Conservation (phyloP, 768 basidiomycete species). For the Pilatotrama ljubarskyi region DNA sequence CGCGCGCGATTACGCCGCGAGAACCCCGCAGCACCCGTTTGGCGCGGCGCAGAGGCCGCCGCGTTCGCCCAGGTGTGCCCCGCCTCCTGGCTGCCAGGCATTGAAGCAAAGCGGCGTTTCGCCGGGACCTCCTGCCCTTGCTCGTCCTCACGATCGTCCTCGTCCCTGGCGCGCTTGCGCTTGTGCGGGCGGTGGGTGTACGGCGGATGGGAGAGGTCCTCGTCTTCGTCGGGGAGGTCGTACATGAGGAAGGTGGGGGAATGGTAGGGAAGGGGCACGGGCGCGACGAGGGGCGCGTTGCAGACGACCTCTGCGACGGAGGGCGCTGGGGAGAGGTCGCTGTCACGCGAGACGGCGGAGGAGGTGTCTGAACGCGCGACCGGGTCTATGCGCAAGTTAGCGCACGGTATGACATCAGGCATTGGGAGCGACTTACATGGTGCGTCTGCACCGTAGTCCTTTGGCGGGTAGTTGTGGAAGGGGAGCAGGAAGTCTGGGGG, state of each 20-base stretch:
- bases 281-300: constrained; percentile 67
- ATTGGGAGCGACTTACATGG: constrained; percentile 28
- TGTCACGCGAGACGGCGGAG: constrained; percentile 27
- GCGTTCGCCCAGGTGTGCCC: not conserved
- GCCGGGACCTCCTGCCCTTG: constrained; percentile 5
- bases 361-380: constrained; percentile 42
- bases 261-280: constrained; percentile 68
- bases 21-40: constrained; percentile 16
- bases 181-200: constrained; percentile 58
- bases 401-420: not conserved
- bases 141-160: constrained; percentile 12
- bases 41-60: constrained; percentile 3
- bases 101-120: constrained; percentile 27
- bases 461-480: constrained; percentile 24
- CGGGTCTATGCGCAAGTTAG: constrained; percentile 32
- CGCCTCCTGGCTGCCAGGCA: not conserved
- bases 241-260: constrained; percentile 71
- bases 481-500: constrained; percentile 21
- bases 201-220: constrained; percentile 69
- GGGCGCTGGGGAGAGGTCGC: constrained; percentile 32
- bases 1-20: constrained; percentile 21
- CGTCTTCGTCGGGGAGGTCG: constrained; percentile 64
- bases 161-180: constrained; percentile 46
- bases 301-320: constrained; percentile 52
- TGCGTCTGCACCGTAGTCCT: constrained; percentile 8